These are phyloP conservation scores for Trichoderma koningiopsis DNA, from an alignment of 2,329 filamentous ascomycete species.

Conservation along the genomic window DNA sequence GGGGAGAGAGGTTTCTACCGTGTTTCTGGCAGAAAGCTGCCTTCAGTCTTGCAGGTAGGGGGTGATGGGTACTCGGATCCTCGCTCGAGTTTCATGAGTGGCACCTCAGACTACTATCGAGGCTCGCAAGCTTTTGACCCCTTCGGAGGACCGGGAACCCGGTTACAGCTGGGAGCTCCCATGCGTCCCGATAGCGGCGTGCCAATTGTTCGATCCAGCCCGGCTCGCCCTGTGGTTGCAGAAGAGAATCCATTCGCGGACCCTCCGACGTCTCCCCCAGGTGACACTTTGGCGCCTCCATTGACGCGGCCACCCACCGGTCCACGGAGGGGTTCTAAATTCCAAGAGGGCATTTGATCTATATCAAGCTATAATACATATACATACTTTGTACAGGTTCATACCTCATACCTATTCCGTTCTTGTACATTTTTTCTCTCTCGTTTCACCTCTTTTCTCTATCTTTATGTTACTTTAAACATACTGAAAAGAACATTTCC, in stretches of 20 bases:
- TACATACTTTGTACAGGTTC: conserved; percentile 8
- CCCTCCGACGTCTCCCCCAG: conserved; percentile 33
- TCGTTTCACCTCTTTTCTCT: background rate
- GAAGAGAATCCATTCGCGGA: conserved; percentile 53
- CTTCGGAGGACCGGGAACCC: conserved; percentile 38
- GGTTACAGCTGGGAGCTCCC: conserved; percentile 57
- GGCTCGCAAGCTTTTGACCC: conserved; percentile 53
- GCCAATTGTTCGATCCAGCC: conserved; percentile 65
- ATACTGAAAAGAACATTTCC: background rate
- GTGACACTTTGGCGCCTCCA: conserved; percentile 45
- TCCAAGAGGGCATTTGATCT: conserved; percentile 46
- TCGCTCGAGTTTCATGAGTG: conserved; percentile 49
- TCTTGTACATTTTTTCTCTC: conserved; percentile 13
- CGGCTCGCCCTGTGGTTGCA: conserved; percentile 63
- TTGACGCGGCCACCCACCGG: conserved; percentile 38
- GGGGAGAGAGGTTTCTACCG: conserved; percentile 64
- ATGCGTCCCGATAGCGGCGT: conserved; percentile 64
- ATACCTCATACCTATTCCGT: conserved; percentile 2
- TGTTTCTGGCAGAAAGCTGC: conserved; percentile 65
- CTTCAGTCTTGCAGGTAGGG: conserved; percentile 62
- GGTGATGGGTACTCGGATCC: conserved; percentile 65
- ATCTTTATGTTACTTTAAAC: background rate
- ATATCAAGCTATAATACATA: background rate
- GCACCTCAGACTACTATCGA: conserved; percentile 55
- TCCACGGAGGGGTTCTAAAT: conserved; percentile 42